phyloP scores from a whole-genome alignment of 208 protist genomes.

The Trypanosoma platydactyli region DNA sequence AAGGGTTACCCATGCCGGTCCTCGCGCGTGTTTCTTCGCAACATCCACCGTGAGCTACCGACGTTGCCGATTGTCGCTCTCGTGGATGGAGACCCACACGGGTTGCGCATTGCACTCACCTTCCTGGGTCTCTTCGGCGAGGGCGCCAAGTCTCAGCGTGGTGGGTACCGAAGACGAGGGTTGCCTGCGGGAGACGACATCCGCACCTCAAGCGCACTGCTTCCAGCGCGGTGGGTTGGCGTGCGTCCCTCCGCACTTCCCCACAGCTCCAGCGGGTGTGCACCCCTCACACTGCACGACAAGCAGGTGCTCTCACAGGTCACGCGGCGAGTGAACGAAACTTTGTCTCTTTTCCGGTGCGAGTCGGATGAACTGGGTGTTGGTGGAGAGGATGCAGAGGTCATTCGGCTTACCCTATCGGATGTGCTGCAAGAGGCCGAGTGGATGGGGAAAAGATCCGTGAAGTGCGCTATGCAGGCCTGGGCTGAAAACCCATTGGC shows the following conservation, averaged over 20 bases:
- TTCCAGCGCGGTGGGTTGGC: slow-evolving; percentile 45
- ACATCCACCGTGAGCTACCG: slow-evolving; percentile 45
- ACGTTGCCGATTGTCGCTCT: slow-evolving; percentile 49
- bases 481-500: slow-evolving; percentile 18
- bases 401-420: slow-evolving; percentile 27
- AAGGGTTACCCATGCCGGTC: slow-evolving; percentile 80
- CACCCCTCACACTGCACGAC: slow-evolving; percentile 33
- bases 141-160: neutral
- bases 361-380: slow-evolving; percentile 4
- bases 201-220: neutral
- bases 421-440: slow-evolving; percentile 40
- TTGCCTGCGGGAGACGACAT: neutral
- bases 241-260: slow-evolving; percentile 37
- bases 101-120: slow-evolving; percentile 67
- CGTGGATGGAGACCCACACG: slow-evolving; percentile 85
- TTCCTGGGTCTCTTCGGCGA: slow-evolving; percentile 39
- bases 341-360: slow-evolving; percentile 4
- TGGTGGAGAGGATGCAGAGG: slow-evolving; percentile 7
- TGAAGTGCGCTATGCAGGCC: slow-evolving; percentile 76
- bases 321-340: slow-evolving; percentile 13
- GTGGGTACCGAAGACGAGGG: neutral
- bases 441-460: slow-evolving; percentile 51
- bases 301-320: slow-evolving; percentile 28
- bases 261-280: slow-evolving; percentile 1
- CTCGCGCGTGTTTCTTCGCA: slow-evolving; percentile 46